Evolutionary conservation across 257 asterid genomes (phyloP).

Genomic region (Primulina tabacum): DNA sequence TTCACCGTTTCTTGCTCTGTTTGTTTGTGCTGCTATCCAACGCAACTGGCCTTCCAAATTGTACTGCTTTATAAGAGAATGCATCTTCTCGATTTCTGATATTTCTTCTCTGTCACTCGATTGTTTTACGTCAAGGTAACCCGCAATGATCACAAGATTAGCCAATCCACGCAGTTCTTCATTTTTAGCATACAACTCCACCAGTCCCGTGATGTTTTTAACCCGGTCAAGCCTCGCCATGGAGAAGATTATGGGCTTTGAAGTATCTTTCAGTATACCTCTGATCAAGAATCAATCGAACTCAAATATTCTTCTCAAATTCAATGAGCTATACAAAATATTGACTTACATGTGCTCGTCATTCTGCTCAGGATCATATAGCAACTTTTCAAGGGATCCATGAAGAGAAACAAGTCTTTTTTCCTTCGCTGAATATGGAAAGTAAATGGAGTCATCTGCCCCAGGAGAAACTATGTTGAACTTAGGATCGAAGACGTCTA

Average conservation of each 20-base stretch:
- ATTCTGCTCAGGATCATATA: conserved; percentile 77
- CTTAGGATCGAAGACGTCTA: conserved; percentile 94
- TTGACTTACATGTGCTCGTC: conserved; percentile 75
- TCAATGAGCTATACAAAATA: neutral
- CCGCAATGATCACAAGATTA: conserved; percentile 91
- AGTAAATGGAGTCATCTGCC: conserved; percentile 82
- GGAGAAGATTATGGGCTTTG: conserved; percentile 90
- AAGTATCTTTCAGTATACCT: conserved; percentile 58
- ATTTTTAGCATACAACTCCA: conserved; percentile 80
- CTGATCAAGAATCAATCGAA: conserved; percentile 37
- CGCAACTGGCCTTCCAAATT: conserved; percentile 66
- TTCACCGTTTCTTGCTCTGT: conserved; percentile 87
- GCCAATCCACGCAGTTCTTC: conserved; percentile 66
- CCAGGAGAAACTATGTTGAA: conserved; percentile 99
- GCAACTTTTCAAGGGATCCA: conserved; percentile 62
- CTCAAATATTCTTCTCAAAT: neutral
- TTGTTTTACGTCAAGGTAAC: conserved; percentile 65
- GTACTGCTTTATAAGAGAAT: conserved; percentile 62
- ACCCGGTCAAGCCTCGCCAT: conserved; percentile 99
- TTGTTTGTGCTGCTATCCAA: conserved; percentile 84
- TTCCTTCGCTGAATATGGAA: conserved; percentile 62
- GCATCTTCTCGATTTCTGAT: conserved; percentile 92
- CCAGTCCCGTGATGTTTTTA: conserved; percentile 87
- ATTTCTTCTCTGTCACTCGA: conserved; percentile 93
- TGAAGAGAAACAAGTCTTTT: conserved; percentile 81